A percentile compares a stretch with the other conserved stretches of the same genome.
Evolutionary conservation across 345 rosid genomes (phyloP).

Genomic region (Cardamine occulta): DNA sequence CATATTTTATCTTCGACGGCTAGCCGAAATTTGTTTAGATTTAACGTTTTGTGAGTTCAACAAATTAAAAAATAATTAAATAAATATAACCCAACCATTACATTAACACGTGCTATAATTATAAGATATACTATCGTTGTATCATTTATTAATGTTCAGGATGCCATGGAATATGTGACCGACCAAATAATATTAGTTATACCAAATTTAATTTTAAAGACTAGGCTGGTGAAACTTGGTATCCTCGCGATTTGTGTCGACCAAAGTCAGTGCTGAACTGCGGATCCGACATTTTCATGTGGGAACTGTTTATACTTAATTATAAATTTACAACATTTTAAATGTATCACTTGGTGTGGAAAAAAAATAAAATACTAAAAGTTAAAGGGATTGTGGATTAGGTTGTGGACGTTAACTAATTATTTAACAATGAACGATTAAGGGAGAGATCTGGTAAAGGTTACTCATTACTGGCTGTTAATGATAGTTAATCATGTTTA

Average conservation of each 20-base stretch:
- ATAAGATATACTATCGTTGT: not conserved
- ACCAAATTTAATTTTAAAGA: not conserved
- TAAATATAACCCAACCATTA: conserved; percentile 8
- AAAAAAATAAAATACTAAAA: not conserved
- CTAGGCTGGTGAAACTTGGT: conserved; percentile 1
- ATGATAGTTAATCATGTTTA: conserved; percentile 3
- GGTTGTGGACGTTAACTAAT: conserved; percentile 23
- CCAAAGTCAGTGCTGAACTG: conserved; percentile 15
- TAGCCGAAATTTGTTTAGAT: conserved; percentile 30
- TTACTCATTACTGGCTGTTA: not conserved
- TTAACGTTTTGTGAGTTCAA: not conserved
- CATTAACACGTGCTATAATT: conserved; percentile 6
- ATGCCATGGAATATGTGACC: conserved; percentile 10
- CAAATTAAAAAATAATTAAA: not conserved
- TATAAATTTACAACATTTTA: not conserved
- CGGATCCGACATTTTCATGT: conserved; percentile 25
- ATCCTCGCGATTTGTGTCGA: conserved; percentile 4
- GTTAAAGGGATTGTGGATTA: conserved; percentile 15
- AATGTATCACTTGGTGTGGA: not conserved
- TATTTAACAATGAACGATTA: conserved; percentile 19
- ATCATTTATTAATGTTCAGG: not conserved
- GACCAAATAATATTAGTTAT: not conserved
- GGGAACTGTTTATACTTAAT: conserved; percentile 3
- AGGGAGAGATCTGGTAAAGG: conserved; percentile 19
- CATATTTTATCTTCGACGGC: conserved; percentile 29